Conservation (phyloP, 768 basidiomycete genomes). For the Trametes coccinea region DNA sequence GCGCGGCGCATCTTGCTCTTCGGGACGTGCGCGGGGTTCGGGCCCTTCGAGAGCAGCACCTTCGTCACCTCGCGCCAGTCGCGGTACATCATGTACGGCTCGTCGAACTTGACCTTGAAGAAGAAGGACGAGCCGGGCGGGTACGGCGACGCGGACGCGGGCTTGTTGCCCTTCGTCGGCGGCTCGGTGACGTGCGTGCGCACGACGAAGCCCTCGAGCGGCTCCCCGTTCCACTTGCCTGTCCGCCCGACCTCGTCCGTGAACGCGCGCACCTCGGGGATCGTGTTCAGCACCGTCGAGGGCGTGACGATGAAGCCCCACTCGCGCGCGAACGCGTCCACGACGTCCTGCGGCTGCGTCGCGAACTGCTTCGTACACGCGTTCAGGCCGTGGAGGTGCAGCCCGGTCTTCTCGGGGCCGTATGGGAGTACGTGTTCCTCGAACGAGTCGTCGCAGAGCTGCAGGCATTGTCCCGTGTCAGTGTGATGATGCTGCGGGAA, state of each 20-base stretch:
- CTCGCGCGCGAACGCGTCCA: slow-evolving; percentile 80
- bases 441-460: slow-evolving; percentile 97
- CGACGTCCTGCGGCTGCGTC: slow-evolving; percentile 64
- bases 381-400: slow-evolving; percentile 94
- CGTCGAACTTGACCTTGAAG: slow-evolving; percentile 99
- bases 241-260: slow-evolving; percentile 62
- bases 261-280: slow-evolving; percentile 72
- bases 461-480: neutral
- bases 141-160: slow-evolving; percentile 60
- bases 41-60: slow-evolving; percentile 50
- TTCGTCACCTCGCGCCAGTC: slow-evolving; percentile 97
- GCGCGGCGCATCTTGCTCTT: slow-evolving; percentile 69
- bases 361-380: slow-evolving; percentile 61
- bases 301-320: slow-evolving; percentile 91
- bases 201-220: slow-evolving; percentile 94
- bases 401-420: slow-evolving; percentile 77
- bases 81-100: slow-evolving; percentile 98
- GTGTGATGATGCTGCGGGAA: neutral
- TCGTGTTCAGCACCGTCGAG: slow-evolving; percentile 54
- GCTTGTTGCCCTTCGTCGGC: slow-evolving; percentile 36
- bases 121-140: slow-evolving; percentile 83
- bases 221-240: slow-evolving; percentile 81
- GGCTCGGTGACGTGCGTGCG: slow-evolving; percentile 63
- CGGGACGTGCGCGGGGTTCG: slow-evolving; percentile 44
- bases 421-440: slow-evolving; percentile 95